Conservation (phyloP, 768 basidiomycete genomes). For the Collybiopsis confluens region DNA sequence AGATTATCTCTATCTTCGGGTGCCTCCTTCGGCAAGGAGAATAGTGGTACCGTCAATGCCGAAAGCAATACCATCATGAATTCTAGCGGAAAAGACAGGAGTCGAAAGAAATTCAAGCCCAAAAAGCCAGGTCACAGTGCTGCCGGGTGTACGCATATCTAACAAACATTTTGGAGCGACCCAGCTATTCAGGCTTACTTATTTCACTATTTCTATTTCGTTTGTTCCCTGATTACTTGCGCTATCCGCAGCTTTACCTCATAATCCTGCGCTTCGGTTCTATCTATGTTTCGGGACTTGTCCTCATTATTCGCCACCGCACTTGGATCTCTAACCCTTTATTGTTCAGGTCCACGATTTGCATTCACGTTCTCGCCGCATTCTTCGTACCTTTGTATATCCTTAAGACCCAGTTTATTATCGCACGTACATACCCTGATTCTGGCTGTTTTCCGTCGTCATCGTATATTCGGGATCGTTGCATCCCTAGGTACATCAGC, state of each 20-base stretch:
- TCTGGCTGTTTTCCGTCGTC: background rate
- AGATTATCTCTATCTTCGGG: background rate
- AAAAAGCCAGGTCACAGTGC: constrained; percentile 1
- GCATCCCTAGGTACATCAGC: too few species aligned
- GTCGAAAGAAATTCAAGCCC: constrained; percentile 1
- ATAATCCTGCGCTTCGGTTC: too few species aligned
- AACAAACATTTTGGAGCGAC: too few species aligned
- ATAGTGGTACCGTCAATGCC: background rate
- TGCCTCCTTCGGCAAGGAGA: background rate
- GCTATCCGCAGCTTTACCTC: too few species aligned
- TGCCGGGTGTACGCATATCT: too few species aligned
- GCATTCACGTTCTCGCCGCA: background rate
- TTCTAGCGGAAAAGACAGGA: background rate
- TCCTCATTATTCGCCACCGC: too few species aligned
- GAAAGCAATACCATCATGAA: background rate
- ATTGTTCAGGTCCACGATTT: too few species aligned
- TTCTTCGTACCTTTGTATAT: too few species aligned
- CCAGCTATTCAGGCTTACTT: too few species aligned
- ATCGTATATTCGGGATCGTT: background rate
- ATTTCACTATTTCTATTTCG: background rate
- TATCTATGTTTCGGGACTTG: too few species aligned
- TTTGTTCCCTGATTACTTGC: too few species aligned
- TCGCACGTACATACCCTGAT: background rate
- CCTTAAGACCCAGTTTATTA: background rate
- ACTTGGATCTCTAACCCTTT: too few species aligned